Conservation (phyloP, 2,329 filamentous ascomycete species). For the Diaporthe destruens region DNA sequence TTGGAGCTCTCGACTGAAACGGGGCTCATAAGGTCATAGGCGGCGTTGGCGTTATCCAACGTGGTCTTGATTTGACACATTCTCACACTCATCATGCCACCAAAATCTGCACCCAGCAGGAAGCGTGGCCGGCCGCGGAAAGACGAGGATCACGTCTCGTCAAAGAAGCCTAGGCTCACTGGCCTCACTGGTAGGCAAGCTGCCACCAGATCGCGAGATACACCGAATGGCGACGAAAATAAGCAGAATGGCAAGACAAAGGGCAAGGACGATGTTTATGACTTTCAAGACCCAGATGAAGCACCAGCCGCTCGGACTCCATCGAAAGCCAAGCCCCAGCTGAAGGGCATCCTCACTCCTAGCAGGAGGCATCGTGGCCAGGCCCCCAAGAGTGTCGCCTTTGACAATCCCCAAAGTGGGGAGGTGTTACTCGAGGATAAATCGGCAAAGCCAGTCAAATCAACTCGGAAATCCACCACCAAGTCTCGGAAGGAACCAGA, state of each 20-base stretch:
- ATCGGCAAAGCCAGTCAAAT: conserved; percentile 53
- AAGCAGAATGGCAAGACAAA: not conserved
- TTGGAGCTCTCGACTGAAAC: not conserved
- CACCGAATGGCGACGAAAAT: conserved; percentile 46
- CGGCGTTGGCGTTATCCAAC: conserved; percentile 6
- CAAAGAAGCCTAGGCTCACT: conserved; percentile 43
- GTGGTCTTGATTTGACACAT: not conserved
- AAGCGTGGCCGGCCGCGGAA: conserved; percentile 41
- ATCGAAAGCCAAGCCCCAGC: conserved; percentile 43
- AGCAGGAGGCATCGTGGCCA: conserved; percentile 57
- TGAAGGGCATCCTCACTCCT: conserved; percentile 70
- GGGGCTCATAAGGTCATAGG: not conserved
- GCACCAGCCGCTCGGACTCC: conserved; percentile 31
- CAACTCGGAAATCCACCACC: conserved; percentile 39
- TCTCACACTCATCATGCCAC: conserved; percentile 24
- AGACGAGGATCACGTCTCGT: conserved; percentile 25
- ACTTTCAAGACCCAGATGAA: conserved; percentile 43
- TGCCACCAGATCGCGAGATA: conserved; percentile 41
- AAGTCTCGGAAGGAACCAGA: conserved; percentile 35
- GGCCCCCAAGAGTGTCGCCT: conserved; percentile 68
- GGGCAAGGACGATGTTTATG: conserved; percentile 41
- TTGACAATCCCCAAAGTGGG: conserved; percentile 54
- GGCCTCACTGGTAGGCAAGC: conserved; percentile 28
- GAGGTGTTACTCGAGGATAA: conserved; percentile 68
- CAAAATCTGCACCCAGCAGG: conserved; percentile 24